These are phyloP conservation scores for Malus fusca DNA, from an alignment of 306 rosid genomes.

Conservation along the genomic window DNA sequence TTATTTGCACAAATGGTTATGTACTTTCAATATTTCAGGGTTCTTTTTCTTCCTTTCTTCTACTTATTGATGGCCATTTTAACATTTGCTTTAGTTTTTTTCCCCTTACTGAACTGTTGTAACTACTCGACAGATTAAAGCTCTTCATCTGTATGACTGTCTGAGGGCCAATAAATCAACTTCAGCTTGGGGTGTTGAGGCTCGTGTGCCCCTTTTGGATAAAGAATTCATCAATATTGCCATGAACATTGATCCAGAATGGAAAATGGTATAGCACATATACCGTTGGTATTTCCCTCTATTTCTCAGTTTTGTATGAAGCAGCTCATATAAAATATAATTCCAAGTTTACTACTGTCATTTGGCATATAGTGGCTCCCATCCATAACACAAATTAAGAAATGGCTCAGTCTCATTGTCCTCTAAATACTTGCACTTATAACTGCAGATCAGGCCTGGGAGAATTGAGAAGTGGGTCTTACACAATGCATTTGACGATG, in stretches of 20 bases:
- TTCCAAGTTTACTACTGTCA: not conserved
- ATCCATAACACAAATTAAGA: not conserved
- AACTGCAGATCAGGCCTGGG: conserved; percentile 64
- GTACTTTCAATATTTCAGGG: not conserved
- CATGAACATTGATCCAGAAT: conserved; percentile 87
- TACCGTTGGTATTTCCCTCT: not conserved
- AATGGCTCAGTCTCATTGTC: not conserved
- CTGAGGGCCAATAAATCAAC: conserved; percentile 93
- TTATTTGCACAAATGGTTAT: conserved; percentile 2
- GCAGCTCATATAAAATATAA: not conserved
- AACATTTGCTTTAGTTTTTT: conserved; percentile 7
- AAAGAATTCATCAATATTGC: conserved; percentile 67
- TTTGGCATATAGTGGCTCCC: not conserved
- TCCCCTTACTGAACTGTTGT: conserved; percentile 14
- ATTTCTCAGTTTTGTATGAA: not conserved
- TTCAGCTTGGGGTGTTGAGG: conserved; percentile 99
- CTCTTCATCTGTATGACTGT: conserved; percentile 95
- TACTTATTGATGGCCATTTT: not conserved
- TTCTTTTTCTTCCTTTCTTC: not conserved
- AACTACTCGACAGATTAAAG: conserved; percentile 55
- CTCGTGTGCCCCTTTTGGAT: conserved; percentile 95
- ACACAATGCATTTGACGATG: conserved; percentile 95
- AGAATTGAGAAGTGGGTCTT: conserved; percentile 96
- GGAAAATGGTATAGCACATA: conserved; percentile 62
- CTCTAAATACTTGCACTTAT: conserved; percentile 7